phyloP scores from a whole-genome alignment of 2,329 filamentous ascomycete species.

The Thermothelomyces thermophilus region DNA sequence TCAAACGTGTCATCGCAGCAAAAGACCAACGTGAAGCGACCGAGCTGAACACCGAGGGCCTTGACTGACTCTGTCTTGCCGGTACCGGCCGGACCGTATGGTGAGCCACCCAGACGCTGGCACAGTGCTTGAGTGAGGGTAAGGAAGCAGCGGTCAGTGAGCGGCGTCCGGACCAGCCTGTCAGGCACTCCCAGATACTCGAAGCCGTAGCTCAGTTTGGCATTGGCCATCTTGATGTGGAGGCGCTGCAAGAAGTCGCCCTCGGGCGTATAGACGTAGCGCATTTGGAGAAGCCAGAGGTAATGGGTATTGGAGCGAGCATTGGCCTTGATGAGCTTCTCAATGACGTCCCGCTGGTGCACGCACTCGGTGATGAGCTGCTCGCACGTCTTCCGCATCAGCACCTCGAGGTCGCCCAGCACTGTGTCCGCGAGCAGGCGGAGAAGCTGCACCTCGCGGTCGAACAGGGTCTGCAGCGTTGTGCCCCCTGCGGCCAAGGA shows the following conservation, averaged over 20 bases:
- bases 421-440: constrained; percentile 83
- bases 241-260: constrained; percentile 78
- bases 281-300: constrained; percentile 94
- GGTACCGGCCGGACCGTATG: constrained; percentile 94
- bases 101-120: constrained; percentile 91
- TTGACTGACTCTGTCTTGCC: constrained; percentile 99
- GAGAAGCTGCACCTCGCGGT: constrained; percentile 78
- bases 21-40: constrained; percentile 96
- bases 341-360: constrained; percentile 89
- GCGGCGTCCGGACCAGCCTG: constrained; percentile 87
- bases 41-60: constrained; percentile 89
- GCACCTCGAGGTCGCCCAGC: constrained; percentile 77
- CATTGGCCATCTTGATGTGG: constrained; percentile 94
- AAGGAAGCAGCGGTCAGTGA: constrained; percentile 97
- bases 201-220: constrained; percentile 90
- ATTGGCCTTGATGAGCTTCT: constrained; percentile 70
- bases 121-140: constrained; percentile 94
- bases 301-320: constrained; percentile 75
- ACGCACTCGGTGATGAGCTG: constrained; percentile 98
- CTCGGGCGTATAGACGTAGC: constrained; percentile 79
- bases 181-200: constrained; percentile 97
- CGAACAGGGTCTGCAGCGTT: constrained; percentile 64
- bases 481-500: constrained; percentile 66
- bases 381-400: constrained; percentile 93
- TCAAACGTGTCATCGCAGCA: constrained; percentile 99